phyloP scores from a whole-genome alignment of 2,329 filamentous ascomycete genomes.

The Stemphylium beticola region DNA sequence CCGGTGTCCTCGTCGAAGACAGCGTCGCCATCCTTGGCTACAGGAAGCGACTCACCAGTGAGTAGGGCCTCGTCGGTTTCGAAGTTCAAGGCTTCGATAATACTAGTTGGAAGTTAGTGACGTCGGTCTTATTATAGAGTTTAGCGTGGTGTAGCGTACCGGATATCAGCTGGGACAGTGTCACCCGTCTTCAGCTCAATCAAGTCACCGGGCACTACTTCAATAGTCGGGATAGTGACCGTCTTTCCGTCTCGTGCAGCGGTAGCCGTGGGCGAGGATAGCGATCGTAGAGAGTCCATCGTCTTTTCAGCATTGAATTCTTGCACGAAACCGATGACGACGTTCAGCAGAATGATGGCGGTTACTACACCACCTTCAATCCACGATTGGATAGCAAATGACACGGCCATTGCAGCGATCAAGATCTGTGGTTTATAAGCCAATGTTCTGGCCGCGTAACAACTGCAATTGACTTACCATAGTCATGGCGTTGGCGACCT shows the following conservation, averaged over 20 bases:
- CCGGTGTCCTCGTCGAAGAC: conserved; percentile 61
- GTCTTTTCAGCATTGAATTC: conserved; percentile 58
- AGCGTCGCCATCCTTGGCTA: conserved; percentile 66
- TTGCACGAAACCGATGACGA: conserved; percentile 55
- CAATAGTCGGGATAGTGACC: conserved; percentile 59
- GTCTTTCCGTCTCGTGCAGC: conserved; percentile 61
- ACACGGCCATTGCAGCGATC: conserved; percentile 55
- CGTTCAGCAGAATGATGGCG: conserved; percentile 54
- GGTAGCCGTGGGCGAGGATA: conserved; percentile 55
- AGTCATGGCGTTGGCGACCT: conserved; percentile 81
- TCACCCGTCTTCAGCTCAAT: conserved; percentile 69
- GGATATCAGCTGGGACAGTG: conserved; percentile 71
- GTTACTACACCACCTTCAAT: conserved; percentile 58
- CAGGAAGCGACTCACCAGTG: conserved; percentile 73
- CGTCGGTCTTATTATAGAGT: background rate
- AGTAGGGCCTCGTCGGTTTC: conserved; percentile 76
- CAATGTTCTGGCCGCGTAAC: background rate
- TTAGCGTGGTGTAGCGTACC: background rate
- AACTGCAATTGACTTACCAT: conserved; percentile 54
- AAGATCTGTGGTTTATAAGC: conserved; percentile 40
- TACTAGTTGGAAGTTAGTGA: conserved; percentile 8
- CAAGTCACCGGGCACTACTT: conserved; percentile 71
- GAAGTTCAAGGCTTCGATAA: conserved; percentile 72
- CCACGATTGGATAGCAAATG: conserved; percentile 53
- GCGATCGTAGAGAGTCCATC: conserved; percentile 56